phyloP scores from a whole-genome alignment of 225 moss, liverwort and hornwort species.

The Anthoceros angustus region DNA sequence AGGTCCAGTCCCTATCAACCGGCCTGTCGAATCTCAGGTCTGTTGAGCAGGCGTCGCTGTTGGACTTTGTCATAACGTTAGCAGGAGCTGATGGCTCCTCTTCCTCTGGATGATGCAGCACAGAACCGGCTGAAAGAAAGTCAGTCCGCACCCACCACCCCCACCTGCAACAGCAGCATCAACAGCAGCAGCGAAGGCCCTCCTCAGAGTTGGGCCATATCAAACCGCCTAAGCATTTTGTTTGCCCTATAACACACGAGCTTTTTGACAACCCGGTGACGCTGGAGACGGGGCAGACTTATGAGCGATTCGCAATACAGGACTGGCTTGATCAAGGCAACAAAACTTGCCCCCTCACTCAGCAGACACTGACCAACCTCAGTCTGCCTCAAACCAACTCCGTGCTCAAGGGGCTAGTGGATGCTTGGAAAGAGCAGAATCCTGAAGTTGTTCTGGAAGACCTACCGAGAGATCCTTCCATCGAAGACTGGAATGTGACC shows the following conservation, averaged over 20 bases:
- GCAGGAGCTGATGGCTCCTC: background rate
- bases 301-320: conserved; percentile 30
- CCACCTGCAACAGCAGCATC: background rate
- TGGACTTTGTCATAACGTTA: background rate
- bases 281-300: conserved; percentile 38
- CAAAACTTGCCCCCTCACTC: conserved; percentile 29
- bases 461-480: conserved; percentile 2
- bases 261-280: conserved; percentile 34
- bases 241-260: conserved; percentile 32
- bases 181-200: background rate
- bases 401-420: conserved; percentile 31
- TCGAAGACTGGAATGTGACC: background rate
- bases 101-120: background rate
- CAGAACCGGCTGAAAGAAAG: background rate
- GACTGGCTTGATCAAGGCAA: conserved; percentile 29
- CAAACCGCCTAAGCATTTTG: conserved; percentile 28
- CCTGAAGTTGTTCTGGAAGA: conserved; percentile 16
- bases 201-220: background rate
- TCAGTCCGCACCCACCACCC: too few species aligned
- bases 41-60: background rate
- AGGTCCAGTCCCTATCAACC: background rate
- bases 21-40: background rate
- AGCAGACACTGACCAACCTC: conserved; percentile 15
- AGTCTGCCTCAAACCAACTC: conserved; percentile 27
- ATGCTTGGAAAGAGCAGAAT: conserved; percentile 40